These are phyloP conservation scores for Jacaranda mimosifolia DNA, from an alignment of 257 asterid species.

Conservation along the genomic window DNA sequence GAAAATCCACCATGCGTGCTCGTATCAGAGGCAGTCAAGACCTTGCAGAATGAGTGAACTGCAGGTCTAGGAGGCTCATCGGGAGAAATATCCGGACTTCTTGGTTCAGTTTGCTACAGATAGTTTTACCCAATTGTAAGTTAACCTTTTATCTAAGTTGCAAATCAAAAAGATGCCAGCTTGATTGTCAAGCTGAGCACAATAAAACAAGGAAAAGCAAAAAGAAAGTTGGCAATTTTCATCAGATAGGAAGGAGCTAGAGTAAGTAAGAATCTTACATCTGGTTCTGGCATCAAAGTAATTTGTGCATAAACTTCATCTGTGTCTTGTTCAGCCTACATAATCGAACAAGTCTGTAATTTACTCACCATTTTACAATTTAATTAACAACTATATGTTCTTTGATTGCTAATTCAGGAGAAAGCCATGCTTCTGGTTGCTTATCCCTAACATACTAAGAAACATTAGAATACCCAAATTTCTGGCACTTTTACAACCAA, in stretches of 20 bases:
- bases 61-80: slow-evolving; percentile 67
- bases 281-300: slow-evolving; percentile 76
- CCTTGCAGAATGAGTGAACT: slow-evolving; percentile 89
- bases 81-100: slow-evolving; percentile 50
- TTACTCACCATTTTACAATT: slow-evolving; percentile 19
- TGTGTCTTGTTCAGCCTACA: slow-evolving; percentile 86
- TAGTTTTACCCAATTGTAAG: slow-evolving; percentile 22
- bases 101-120: slow-evolving; percentile 72
- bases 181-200: not conserved
- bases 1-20: slow-evolving; percentile 96
- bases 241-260: not conserved
- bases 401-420: slow-evolving; percentile 2
- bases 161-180: not conserved
- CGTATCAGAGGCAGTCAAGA: slow-evolving; percentile 90
- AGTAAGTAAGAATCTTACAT: slow-evolving; percentile 54
- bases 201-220: not conserved
- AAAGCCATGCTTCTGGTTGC: not conserved
- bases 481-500: slow-evolving; percentile 15
- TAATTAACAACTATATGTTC: not conserved
- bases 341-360: slow-evolving; percentile 20
- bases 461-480: slow-evolving; percentile 9
- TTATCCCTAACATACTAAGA: slow-evolving; percentile 9
- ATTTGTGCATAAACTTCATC: slow-evolving; percentile 96
- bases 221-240: not conserved
- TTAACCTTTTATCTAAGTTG: not conserved